Evolutionary conservation across 495 filamentous ascomycete genomes (phyloP), one percentile per base, ranked within the genome.

Genomic region (Podospora fimiseda): DNA sequence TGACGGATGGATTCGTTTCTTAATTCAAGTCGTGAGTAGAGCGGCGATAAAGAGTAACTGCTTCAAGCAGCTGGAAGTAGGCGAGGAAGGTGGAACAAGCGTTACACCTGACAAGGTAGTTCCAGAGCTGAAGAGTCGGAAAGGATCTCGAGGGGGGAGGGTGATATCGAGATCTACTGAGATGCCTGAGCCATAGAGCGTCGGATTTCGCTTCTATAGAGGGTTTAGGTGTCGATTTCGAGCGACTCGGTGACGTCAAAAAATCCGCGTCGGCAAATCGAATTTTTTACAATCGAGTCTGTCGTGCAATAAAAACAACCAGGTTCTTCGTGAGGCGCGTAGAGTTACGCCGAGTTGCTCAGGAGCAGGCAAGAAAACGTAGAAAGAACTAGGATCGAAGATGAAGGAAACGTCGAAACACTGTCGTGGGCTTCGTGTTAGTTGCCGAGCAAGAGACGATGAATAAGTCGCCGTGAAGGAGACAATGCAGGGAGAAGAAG

Each of bases 101-200:
- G 44, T 50, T 60, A 63, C 57, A 48, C 53, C 51, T 57, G 58
- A 58, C 67, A 55, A 56, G 47, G 19, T 20, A 48, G 33, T 65
- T 65, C 67, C 65, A 70, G 62, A 63, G 69, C 65, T 50, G 69
- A 70, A 71, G 69, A 71, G 72, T 67, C 39, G 53, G 43, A 43
- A 24, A 15, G 43, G 52, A 58, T 60, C 58, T 60, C 60, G 50
- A 60, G 46, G 27, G 40, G 48, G 43, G 27, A 36, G 46, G 51
- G 46, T 40, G 51, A 27, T 55, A 48, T 69, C 50, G 60, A 67
- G 60, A 68, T 68, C 64, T 76, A 74, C 50, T 70, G 63, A 49
- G 62, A 67, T 55, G 43, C 50, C 58, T 50, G 52, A 72, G 74
- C 74, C 74, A 76, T 76, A 66, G 64, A 71, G 55, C 52, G 56